These are phyloP conservation scores for Petunia secreta DNA, from an alignment of 257 asterid species.

Conservation along the genomic window DNA sequence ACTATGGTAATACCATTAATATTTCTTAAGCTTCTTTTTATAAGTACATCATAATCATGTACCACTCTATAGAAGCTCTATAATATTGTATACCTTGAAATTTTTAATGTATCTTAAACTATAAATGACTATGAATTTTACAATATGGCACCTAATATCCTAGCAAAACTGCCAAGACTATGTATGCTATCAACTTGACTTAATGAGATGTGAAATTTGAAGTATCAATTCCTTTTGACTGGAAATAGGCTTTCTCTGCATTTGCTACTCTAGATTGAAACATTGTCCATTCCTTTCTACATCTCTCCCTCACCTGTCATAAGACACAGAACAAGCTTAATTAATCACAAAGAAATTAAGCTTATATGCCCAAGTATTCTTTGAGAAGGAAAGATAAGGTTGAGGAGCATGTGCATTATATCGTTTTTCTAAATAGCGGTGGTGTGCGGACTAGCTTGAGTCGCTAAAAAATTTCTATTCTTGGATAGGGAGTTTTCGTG, in stretches of 20 bases:
- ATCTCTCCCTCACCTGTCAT: slow-evolving; percentile 70
- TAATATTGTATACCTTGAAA: neutral
- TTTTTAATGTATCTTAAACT: neutral
- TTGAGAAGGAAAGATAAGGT: no score
- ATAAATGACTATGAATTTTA: neutral
- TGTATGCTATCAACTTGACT: neutral
- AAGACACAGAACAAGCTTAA: neutral
- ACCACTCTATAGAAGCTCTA: neutral
- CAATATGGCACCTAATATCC: neutral
- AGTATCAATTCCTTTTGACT: slow-evolving; percentile 55
- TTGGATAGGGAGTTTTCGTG: neutral
- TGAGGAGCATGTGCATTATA: no score
- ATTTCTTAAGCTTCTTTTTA: neutral
- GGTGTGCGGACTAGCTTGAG: no score
- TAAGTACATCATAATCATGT: neutral
- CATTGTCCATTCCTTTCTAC: slow-evolving; percentile 71
- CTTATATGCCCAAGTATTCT: neutral
- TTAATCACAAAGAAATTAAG: no score
- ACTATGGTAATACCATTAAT: no score
- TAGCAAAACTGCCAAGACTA: neutral
- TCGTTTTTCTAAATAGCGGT: no score
- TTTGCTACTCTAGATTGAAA: slow-evolving; percentile 51
- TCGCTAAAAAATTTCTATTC: neutral
- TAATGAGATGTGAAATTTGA: slow-evolving; percentile 32
- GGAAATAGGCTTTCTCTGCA: slow-evolving; percentile 65